Evolutionary conservation across 1,284 basidiomycete genomes (phyloP).

Genomic region (Puccinia polysora): DNA sequence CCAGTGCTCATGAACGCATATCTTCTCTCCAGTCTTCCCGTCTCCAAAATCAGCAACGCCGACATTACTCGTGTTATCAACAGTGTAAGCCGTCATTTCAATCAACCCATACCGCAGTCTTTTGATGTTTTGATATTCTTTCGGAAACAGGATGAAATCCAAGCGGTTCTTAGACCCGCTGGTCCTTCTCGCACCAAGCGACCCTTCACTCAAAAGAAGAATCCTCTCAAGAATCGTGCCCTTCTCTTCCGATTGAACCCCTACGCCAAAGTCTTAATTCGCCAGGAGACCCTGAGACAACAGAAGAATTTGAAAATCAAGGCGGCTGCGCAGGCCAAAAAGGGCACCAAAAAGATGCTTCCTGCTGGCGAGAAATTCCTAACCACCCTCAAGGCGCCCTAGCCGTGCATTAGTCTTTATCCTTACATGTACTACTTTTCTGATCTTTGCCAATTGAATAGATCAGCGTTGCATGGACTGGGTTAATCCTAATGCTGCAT

Average conservation of each 20-base stretch:
- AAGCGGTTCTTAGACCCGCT: conserved; percentile 72
- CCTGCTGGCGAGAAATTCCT: conserved; percentile 40
- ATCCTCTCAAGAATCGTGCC: conserved; percentile 92
- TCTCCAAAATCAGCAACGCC: conserved; percentile 93
- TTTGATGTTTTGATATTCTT: too few relatives aligned
- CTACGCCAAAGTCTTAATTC: conserved; percentile 68
- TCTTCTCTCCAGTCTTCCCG: conserved; percentile 64
- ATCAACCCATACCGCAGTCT: too few relatives aligned
- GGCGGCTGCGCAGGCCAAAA: conserved; percentile 24
- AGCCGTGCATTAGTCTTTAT: too few relatives aligned
- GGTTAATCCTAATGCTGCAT: too few relatives aligned
- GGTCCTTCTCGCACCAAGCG: conserved; percentile 75
- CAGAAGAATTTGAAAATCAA: conserved; percentile 23
- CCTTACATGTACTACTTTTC: too few relatives aligned
- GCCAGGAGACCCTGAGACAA: conserved; percentile 25
- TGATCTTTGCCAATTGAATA: too few relatives aligned
- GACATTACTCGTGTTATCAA: conserved; percentile 98
- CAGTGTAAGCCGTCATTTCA: conserved; percentile 49
- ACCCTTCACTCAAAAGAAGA: conserved; percentile 99
- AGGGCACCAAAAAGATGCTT: conserved; percentile 32
- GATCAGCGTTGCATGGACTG: too few relatives aligned
- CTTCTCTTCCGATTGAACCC: conserved; percentile 99
- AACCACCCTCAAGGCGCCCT: conserved; percentile 34
- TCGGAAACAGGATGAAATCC: conserved; percentile 60
- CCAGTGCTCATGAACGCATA: neutral